Evolutionary conservation across 345 rosid species (phyloP), one percentile per base, ranked within the genome.

Genomic region (Gossypium mustelinum): DNA sequence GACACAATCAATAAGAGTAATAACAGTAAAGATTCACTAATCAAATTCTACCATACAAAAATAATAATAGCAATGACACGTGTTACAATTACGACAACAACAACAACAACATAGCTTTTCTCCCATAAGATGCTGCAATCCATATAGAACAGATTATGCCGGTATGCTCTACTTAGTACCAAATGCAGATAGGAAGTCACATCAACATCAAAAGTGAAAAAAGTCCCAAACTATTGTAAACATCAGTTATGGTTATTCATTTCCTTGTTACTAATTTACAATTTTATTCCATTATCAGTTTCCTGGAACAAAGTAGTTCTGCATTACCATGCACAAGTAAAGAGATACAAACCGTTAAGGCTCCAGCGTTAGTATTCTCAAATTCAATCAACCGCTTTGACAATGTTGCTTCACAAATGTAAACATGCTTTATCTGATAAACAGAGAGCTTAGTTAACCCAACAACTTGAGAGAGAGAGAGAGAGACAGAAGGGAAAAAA

Each of bases 381-480:
- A 95, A 95, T 84, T 95, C 99, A 79, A 81, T 75, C 85, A 95
- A 85, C 56, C 99, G 84, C 86, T 95, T 95, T 74, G 93, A 85
- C 79, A 93, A 79, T 18, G 99, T 95, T 83, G 97, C 93, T 84
- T 90, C 99, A 79, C 97, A 93, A 77, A 95, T 79, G 80, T 95
- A 97, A 77, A 92, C 97, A 84, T 87, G 67, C 75, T 83, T 83
- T 74, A 89, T 85, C 98, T 94, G 87, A 73, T 77, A 72, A 50
- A 61, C 44, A 39, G 41, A 34, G 43, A 22, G 17, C 72, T 55
- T 8, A 55, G 9, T 63, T 58, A 58, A 11, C 59, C 47, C 45
- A 57, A 47, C 29, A 56, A 58, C 47, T 16, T 9, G 2, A 47
- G 41, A 45, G 18, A 34, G 20, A 45, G 18, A 34, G 20, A 34